Conservation (phyloP, 176 grass and related monocot genomes). For the Zoysia japonica region DNA sequence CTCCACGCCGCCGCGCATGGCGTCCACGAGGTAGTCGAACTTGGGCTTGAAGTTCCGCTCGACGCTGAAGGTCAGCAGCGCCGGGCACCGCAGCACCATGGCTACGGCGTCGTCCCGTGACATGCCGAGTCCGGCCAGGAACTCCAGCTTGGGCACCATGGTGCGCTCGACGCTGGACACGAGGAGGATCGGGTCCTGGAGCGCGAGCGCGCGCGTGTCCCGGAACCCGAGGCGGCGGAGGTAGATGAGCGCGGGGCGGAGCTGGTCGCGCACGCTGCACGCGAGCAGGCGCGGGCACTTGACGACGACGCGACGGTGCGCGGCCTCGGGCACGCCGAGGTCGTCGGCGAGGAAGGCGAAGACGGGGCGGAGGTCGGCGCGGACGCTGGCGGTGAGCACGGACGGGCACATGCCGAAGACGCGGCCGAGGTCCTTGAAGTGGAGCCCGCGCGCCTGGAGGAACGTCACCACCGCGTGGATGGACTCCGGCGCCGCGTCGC, state of each 20-base stretch:
- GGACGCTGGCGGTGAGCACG: constrained; percentile 54
- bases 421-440: constrained; percentile 61
- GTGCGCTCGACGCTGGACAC: constrained; percentile 71
- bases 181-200: constrained; percentile 66
- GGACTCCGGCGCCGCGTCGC: constrained; percentile 53
- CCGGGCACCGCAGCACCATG: constrained; percentile 57
- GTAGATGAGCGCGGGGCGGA: constrained; percentile 61
- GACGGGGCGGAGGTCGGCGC: constrained; percentile 52
- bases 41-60: constrained; percentile 68
- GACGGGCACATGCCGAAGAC: constrained; percentile 65
- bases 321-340: constrained; percentile 45
- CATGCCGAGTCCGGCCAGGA: constrained; percentile 50
- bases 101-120: constrained; percentile 43
- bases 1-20: constrained; percentile 59
- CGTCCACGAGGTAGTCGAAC: constrained; percentile 56
- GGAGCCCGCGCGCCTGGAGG: constrained; percentile 65
- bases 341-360: constrained; percentile 71
- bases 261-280: constrained; percentile 71
- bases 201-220: constrained; percentile 40
- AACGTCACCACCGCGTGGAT: constrained; percentile 58
- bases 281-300: constrained; percentile 68
- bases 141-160: constrained; percentile 61
- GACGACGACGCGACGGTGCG: constrained; percentile 46
- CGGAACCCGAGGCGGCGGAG: constrained; percentile 68
- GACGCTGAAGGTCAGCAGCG: constrained; percentile 71